Evolutionary conservation across 2,329 filamentous ascomycete species (phyloP), one percentile per base, ranked within the genome.

Genomic region (Exophiala alcalophila): DNA sequence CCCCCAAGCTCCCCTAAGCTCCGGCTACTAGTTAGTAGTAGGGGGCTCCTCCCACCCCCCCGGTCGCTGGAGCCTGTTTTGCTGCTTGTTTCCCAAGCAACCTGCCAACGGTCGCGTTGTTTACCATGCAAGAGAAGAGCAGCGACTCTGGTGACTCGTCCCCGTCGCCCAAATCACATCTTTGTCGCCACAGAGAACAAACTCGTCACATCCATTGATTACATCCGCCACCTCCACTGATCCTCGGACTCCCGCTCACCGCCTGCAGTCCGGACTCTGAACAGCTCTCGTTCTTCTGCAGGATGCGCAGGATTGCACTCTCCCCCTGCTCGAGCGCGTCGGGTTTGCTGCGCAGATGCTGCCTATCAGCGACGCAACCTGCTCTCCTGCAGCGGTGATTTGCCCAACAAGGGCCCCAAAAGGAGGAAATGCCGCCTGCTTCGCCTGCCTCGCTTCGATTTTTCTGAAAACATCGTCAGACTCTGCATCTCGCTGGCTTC

Each of bases 61-160:
- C n/a, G n/a, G n/a, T n/a, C n/a, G n/a, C n/a, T n/a, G n/a, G n/a
- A n/a, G n/a, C n/a, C n/a, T n/a, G n/a, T n/a, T n/a, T n/a, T n/a
- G n/a, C 8, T 3, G 25, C 32, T n/a, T 40, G 48, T 50, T 50
- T 37, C 48, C 48, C 24, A 41, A 46, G 44, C 44, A 47, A 50
- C 48, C 12, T 32, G 4, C 24, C 25, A 40, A 33, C 30, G 30
- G 14, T 44, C 44, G 44, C 32, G 44, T 47, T 50, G 44, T 50
- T 50, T 50, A 44, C 43, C 42, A 30, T 29, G n/a, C n/a, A n/a
- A n/a, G n/a, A n/a, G n/a, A n/a, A n/a, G n/a, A n/a, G n/a, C n/a
- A n/a, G n/a, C n/a, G n/a, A n/a, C n/a, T n/a, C n/a, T n/a, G n/a
- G n/a, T n/a, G n/a, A n/a, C n/a, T n/a, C n/a, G n/a, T n/a, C n/a